Base-by-base conservation (phyloP, 176 grass and related monocot genomes). In the Pontederia paniculata region DNA sequence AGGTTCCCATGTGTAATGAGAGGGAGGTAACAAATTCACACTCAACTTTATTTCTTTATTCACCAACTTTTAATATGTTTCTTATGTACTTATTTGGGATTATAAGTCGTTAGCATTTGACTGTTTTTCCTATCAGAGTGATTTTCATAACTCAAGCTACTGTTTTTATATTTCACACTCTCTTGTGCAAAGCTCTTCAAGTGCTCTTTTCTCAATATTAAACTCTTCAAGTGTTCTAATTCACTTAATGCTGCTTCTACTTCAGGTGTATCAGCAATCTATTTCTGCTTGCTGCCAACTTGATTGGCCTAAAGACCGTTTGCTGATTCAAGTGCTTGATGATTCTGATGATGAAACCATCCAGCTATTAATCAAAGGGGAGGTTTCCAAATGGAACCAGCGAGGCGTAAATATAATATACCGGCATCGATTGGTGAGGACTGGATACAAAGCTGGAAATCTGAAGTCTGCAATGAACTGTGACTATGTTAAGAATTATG, bases 1-100 rank as follows among this genome's bases (percentile, higher is more conserved):
- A 89, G 54, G 84, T 89, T 73, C 86, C 86, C 60, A 89, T 89
- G 80, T 80, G 85, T 17, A 89, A 89, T 43, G 86, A 90, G 43
- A 85, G 73, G 47, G 86, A 90, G 86, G 86, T 90, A 85, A 63
- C 2, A 3, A 45, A 21, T 23, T 74, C 60, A 58, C 57, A 68
- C 21, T 46, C 5, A 10, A 50, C 54, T n/a, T 7, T 8, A 28
- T 16, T 5, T 67, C 15, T 16, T 49, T n/a, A 14, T 43, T 17
- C 25, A 37, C 5, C 7, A 37, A 6, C 28, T 37, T 37, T 37
- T 6, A n/a, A 2, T 37, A 8, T 42, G 23, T 25, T 37, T 16
- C 22, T 4, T 37, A 58, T 37, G 6, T 37, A 37, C 0, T 15
- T 9, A 10, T 10, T 21, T 21, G 21, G 17, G 22, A 22, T 12